phyloP scores from a whole-genome alignment of 148 eudicot species.

The Nepenthes mirabilis region DNA sequence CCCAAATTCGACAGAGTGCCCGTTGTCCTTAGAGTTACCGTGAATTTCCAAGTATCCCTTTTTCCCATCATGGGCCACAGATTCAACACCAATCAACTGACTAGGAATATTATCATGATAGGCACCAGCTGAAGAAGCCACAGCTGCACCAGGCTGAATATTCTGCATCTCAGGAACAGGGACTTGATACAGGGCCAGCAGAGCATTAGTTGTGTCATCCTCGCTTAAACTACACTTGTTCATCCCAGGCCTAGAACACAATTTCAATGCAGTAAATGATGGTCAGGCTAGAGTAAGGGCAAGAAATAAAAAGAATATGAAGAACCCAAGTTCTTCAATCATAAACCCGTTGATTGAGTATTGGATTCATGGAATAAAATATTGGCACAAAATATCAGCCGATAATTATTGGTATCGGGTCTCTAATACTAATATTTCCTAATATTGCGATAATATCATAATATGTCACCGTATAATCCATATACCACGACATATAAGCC shows the following conservation, averaged over 20 bases:
- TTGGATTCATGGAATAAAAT: not conserved
- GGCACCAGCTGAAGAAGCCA: conserved; percentile 3
- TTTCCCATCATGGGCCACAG: not conserved
- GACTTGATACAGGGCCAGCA: conserved; percentile 21
- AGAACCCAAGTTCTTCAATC: too few relatives aligned
- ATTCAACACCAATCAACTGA: not conserved
- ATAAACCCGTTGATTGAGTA: too few relatives aligned
- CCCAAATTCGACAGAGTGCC: too few relatives aligned
- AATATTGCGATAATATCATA: too few relatives aligned
- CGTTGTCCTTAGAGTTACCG: too few relatives aligned
- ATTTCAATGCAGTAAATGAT: not conserved
- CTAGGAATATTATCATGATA: conserved; percentile 8
- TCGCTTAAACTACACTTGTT: conserved; percentile 62
- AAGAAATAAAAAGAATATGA: not conserved
- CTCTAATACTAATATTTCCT: too few relatives aligned
- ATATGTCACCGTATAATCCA: too few relatives aligned
- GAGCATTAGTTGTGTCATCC: conserved; percentile 50
- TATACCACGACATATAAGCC: too few relatives aligned
- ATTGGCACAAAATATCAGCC: too few relatives aligned
- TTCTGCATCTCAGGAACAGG: conserved; percentile 5
- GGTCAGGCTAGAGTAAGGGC: not conserved
- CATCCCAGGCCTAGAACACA: conserved; percentile 66
- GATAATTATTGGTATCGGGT: too few relatives aligned
- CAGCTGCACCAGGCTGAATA: conserved; percentile 11
- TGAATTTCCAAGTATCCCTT: too few relatives aligned